Evolutionary conservation across 345 rosid genomes (phyloP), one percentile per base, ranked within the genome.

Genomic region (Moricandia moricandioides): DNA sequence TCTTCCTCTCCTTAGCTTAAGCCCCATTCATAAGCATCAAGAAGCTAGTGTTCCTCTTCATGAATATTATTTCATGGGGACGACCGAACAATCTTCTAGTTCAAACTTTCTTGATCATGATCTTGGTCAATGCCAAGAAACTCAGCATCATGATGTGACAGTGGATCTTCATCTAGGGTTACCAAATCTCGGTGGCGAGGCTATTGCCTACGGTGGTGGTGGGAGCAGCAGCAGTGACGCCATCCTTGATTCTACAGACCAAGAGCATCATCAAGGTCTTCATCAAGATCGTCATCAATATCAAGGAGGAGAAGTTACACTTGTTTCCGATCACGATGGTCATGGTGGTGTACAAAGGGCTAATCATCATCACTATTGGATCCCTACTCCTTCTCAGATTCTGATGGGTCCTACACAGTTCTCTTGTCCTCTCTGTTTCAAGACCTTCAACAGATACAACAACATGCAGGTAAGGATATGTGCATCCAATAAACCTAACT

Each of bases 361-460:
- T 65, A 88, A 89, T 61, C 91, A 95, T 70, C 98, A 95, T 61
- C 77, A 78, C 78, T 92, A 90, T 81, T 96, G 99, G 99, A 96
- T 92, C 75, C 99, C 99, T 4, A 96, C 98, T n/a, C 96, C 98
- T 63, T 80, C 98, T 67, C 99, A 96, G 83, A 96, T 96, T 81
- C 85, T 92, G 40, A 88, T 96, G 80, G 99, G 99, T 55, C 99
- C 98, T 34, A 91, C 97, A 1, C 99, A 96, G 83, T 96, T 92
- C 80, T 88, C 99, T 43, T 96, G 99, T 63, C 98, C 99, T 62
- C 90, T 96, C 65, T 96, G 98, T 87, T 91, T 87, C 90, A 96
- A 96, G 84, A 91, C 97, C 79, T 96, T 96, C 92, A 96, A 96
- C 83, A 84, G 99, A 85, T 96, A 96, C 89, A 92, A 92, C 84